These are phyloP conservation scores for Lactarius sp. DNA, from an alignment of 768 basidiomycete genomes.

Conservation along the genomic window DNA sequence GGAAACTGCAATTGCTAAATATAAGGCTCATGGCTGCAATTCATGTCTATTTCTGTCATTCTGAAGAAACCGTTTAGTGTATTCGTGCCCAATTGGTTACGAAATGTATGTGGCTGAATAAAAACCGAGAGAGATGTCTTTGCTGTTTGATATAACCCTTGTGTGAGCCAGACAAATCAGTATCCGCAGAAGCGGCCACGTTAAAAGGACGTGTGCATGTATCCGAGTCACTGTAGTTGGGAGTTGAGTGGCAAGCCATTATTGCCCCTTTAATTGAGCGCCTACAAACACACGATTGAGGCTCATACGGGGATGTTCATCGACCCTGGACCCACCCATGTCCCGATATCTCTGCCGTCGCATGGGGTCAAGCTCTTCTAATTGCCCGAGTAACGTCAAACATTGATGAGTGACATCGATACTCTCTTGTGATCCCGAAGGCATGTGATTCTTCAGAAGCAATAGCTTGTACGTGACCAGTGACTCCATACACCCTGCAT, in stretches of 20 bases:
- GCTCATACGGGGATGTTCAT: not conserved
- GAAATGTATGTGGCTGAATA: not conserved
- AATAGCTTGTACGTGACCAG: conserved; percentile 77
- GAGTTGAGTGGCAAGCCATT: not conserved
- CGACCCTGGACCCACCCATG: conserved; percentile 41
- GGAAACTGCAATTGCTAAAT: conserved; percentile 62
- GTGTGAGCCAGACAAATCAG: not conserved
- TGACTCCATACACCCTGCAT: conserved; percentile 89
- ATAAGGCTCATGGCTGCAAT: not conserved
- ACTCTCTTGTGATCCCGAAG: conserved; percentile 32
- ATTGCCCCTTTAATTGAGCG: conserved; percentile 1
- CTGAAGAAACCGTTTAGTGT: not conserved
- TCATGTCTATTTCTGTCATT: conserved; percentile 5
- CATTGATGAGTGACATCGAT: conserved; percentile 40
- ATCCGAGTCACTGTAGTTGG: not conserved
- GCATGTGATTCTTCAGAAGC: conserved; percentile 47
- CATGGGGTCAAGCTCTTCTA: conserved; percentile 60
- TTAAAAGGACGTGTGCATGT: not conserved
- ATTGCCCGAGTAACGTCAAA: conserved; percentile 45
- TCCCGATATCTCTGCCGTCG: conserved; percentile 66
- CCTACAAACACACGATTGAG: not conserved
- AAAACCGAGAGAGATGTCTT: not conserved
- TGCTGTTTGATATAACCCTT: not conserved
- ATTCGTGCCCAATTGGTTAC: not conserved
- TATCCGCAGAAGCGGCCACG: not conserved